Conservation (phyloP, 2,329 filamentous ascomycete species). For the Dichotomopilus funicola region DNA sequence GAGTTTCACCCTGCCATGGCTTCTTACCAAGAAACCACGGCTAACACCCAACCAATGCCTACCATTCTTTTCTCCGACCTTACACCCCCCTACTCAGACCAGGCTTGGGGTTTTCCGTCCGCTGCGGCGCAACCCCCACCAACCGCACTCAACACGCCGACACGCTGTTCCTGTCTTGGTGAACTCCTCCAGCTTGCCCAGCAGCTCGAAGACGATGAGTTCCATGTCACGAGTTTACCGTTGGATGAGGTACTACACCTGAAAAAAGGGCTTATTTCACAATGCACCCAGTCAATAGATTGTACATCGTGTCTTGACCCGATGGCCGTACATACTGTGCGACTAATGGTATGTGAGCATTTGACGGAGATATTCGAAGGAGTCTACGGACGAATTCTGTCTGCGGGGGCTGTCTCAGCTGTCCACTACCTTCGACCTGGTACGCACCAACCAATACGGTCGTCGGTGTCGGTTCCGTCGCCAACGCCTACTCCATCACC, state of each 20-base stretch:
- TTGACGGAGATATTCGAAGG: constrained; percentile 28
- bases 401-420: constrained; percentile 8
- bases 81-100: not conserved
- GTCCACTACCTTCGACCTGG: not conserved
- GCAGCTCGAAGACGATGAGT: constrained; percentile 29
- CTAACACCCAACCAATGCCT: too few species aligned
- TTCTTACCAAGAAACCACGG: too few species aligned
- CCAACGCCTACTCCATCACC: too few species aligned
- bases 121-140: not conserved
- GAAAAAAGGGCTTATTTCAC: constrained; percentile 27
- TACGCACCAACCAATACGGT: too few species aligned
- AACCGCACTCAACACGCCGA: not conserved
- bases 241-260: constrained; percentile 28
- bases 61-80: too few species aligned
- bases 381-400: constrained; percentile 19
- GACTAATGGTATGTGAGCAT: constrained; percentile 27
- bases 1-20: too few species aligned
- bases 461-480: too few species aligned
- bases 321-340: constrained; percentile 19
- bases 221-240: constrained; percentile 22
- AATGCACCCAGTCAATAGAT: constrained; percentile 25
- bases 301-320: constrained; percentile 20
- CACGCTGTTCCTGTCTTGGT: constrained; percentile 22
- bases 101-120: not conserved
- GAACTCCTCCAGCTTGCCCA: constrained; percentile 24